phyloP scores from a whole-genome alignment of 2,329 filamentous ascomycete genomes.

The Aspergillus cejpii region DNA sequence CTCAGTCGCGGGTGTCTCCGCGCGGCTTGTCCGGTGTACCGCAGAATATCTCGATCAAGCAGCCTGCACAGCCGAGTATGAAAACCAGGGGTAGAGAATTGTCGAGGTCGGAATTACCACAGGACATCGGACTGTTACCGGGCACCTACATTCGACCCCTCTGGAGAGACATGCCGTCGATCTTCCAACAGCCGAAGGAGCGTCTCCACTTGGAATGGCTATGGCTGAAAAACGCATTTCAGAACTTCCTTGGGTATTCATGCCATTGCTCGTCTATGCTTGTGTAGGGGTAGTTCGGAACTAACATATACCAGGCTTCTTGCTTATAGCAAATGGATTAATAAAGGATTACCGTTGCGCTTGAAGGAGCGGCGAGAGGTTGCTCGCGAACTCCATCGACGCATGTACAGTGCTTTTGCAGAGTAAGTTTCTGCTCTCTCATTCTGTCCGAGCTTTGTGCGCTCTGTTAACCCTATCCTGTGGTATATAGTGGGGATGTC shows the following conservation, averaged over 20 bases:
- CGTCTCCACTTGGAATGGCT: conserved; percentile 38
- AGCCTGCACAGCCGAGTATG: conserved; percentile 37
- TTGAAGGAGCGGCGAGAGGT: conserved; percentile 31
- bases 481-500: conserved; percentile 31
- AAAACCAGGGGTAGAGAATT: conserved; percentile 30
- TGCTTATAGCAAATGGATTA: conserved; percentile 29
- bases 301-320: conserved; percentile 24
- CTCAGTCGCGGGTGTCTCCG: conserved; percentile 21
- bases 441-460: conserved; percentile 5
- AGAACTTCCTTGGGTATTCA: conserved; percentile 33
- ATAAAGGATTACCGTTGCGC: conserved; percentile 31
- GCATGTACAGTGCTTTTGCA: conserved; percentile 46
- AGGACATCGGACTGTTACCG: conserved; percentile 43
- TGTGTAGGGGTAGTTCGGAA: neutral
- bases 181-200: conserved; percentile 34
- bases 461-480: conserved; percentile 14
- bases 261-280: neutral
- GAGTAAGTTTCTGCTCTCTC: conserved; percentile 29
- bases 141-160: conserved; percentile 38
- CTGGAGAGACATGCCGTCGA: conserved; percentile 37
- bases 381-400: conserved; percentile 38
- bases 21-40: conserved; percentile 15
- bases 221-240: conserved; percentile 30
- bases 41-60: conserved; percentile 22
- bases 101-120: conserved; percentile 30